Base-by-base conservation (phyloP, 2,329 filamentous ascomycete genomes). In the Chaetomium olivaceum region DNA sequence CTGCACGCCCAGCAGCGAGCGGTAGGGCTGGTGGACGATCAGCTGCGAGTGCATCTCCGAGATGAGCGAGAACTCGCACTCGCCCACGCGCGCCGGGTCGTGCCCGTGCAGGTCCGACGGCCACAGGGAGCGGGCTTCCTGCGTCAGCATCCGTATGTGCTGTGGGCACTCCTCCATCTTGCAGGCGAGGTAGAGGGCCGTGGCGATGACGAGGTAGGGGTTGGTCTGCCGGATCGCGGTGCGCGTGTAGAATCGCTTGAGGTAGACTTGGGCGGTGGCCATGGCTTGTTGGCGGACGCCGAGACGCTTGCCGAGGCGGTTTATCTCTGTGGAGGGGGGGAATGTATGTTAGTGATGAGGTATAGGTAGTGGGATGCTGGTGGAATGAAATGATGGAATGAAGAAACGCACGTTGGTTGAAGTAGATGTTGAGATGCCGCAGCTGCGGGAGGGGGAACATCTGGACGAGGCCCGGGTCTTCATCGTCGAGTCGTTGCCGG, bases 151-250 rank as follows among this genome's bases (percentile, higher is more conserved):
- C 33, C 95, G 87, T 73, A 99, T 98, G 77, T 99, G 95, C 77
- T 98, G 94, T 2, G 95, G 95, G 59, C 89, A 93, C 77, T 99
- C 95, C 77, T 99, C 95, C 87, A 96, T 97, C 80, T 99, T 99
- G 81, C 93, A 97, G 23, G 95, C 93, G 43, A 99, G 83, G 77
- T 99, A 99, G 67, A 98, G 85, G 5, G 94, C 91, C 1, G 95
- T 98, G n/a, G 93, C 90, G 70, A 97, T 85, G 65, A 98, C 88
- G 43, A 98, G 87, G 75, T 96, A 97, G 4, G 94, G 93, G 73
- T 98, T 99, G 57, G 93, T 97, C 69, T 90, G 88, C 64, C 94
- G 90, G 70, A 98, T 93, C 74, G 97, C 93, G 72, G 97, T 91
- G 72, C 91, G 92, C 55, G 88, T 88, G 78, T 97, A 98, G 82